A percentile compares a stretch with the other conserved stretches of the same genome.
These are phyloP conservation scores for Neonectria hederae DNA, from an alignment of 2,329 filamentous ascomycete species.

Conservation along the genomic window DNA sequence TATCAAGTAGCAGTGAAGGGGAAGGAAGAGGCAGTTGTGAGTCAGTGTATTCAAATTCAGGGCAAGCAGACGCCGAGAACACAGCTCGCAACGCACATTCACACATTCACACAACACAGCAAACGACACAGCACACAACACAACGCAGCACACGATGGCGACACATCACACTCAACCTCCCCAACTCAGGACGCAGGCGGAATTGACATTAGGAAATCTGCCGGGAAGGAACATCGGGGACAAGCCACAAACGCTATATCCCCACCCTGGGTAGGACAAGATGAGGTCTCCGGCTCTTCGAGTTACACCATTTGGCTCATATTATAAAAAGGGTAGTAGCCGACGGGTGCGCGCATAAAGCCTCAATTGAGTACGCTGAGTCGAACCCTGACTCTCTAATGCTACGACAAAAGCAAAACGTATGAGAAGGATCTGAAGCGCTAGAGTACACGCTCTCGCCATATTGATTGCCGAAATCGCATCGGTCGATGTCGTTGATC, in stretches of 20 bases:
- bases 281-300: background rate
- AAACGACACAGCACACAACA: no score
- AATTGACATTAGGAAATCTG: constrained; percentile 25
- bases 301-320: background rate
- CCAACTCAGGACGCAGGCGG: background rate
- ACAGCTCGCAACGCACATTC: background rate
- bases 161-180: background rate
- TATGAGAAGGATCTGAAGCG: background rate
- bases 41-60: background rate
- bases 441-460: background rate
- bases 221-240: constrained; percentile 25
- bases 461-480: background rate
- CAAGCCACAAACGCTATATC: background rate
- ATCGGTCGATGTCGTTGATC: constrained; percentile 12
- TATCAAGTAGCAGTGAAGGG: background rate
- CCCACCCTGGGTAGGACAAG: constrained; percentile 13
- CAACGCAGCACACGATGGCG: background rate
- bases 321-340: background rate
- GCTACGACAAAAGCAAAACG: no score
- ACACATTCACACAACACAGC: background rate
- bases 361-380: background rate
- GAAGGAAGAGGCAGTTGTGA: background rate
- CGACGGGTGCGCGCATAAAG: background rate
- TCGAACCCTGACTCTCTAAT: background rate
- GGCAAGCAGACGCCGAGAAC: background rate